Evolutionary conservation across 345 rosid species (phyloP).

Genomic region (Mallotus nudiflorus): DNA sequence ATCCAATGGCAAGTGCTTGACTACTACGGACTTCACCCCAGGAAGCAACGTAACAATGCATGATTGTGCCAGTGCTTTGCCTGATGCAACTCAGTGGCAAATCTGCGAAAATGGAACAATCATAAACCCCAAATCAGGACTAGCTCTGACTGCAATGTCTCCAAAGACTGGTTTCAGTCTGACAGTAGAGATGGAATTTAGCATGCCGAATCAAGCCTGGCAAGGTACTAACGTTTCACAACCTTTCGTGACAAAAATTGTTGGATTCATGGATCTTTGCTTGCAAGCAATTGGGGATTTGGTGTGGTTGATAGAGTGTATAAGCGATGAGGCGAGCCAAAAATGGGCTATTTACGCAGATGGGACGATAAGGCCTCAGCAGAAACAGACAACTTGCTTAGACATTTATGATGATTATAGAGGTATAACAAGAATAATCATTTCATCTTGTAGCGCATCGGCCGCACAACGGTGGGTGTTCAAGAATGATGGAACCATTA

Average conservation of each 20-base stretch:
- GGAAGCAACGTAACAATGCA: not conserved
- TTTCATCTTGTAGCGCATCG: not conserved
- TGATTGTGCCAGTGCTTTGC: not conserved
- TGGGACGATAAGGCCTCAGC: not conserved
- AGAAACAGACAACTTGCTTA: not conserved
- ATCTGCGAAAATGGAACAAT: not conserved
- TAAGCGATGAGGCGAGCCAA: not conserved
- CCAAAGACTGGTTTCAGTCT: not conserved
- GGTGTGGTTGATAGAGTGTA: not conserved
- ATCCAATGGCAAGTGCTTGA: conserved; percentile 4
- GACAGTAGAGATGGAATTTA: not conserved
- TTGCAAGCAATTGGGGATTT: not conserved
- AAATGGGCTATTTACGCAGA: not conserved
- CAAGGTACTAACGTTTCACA: not conserved
- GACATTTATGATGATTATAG: not conserved
- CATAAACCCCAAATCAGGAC: not conserved
- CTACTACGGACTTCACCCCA: too few relatives aligned
- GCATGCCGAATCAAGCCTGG: not conserved
- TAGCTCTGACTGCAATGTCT: not conserved
- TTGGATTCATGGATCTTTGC: conserved; percentile 4
- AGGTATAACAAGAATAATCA: not conserved
- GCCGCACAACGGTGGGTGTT: not conserved
- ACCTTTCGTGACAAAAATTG: not conserved
- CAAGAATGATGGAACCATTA: not conserved
- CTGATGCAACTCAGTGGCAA: not conserved